Evolutionary conservation across 371 early-diverging fungal species (phyloP).

Genomic region (Mucor mucedo): DNA sequence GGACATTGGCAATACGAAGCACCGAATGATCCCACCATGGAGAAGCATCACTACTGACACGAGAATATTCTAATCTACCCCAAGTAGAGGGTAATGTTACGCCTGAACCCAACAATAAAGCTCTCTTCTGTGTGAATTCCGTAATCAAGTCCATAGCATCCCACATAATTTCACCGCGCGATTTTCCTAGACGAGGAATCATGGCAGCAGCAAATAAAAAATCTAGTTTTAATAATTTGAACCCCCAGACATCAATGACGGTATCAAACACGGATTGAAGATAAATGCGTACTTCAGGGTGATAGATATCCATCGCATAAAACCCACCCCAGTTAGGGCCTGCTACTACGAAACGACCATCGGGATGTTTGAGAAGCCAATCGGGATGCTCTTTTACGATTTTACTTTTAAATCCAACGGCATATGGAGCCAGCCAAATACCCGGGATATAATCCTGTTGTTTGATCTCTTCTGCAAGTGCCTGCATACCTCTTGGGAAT

Average conservation of each 20-base stretch:
- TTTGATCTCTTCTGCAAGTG: constrained; percentile 42
- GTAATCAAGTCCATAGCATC: constrained; percentile 61
- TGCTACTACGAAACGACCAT: constrained; percentile 34
- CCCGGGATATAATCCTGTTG: constrained; percentile 51
- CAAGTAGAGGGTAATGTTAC: constrained; percentile 58
- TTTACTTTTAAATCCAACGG: constrained; percentile 54
- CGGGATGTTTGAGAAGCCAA: constrained; percentile 53
- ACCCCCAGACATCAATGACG: constrained; percentile 58
- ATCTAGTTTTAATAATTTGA: constrained; percentile 61
- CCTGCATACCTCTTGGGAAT: constrained; percentile 59
- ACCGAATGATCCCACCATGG: constrained; percentile 49
- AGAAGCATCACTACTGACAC: constrained; percentile 64
- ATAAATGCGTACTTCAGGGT: constrained; percentile 49
- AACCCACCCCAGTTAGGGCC: constrained; percentile 61
- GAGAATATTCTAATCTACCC: constrained; percentile 59
- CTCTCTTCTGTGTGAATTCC: constrained; percentile 46
- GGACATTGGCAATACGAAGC: constrained; percentile 47
- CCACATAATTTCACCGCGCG: constrained; percentile 65
- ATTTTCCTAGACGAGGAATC: constrained; percentile 57
- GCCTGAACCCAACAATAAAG: constrained; percentile 60
- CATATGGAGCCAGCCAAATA: constrained; percentile 65
- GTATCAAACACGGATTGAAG: constrained; percentile 55
- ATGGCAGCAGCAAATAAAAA: constrained; percentile 69
- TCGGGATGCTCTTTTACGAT: constrained; percentile 60
- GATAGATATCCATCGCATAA: constrained; percentile 60